Base-by-base conservation (phyloP, 805 yeast genomes). In the Candida railenensis region DNA sequence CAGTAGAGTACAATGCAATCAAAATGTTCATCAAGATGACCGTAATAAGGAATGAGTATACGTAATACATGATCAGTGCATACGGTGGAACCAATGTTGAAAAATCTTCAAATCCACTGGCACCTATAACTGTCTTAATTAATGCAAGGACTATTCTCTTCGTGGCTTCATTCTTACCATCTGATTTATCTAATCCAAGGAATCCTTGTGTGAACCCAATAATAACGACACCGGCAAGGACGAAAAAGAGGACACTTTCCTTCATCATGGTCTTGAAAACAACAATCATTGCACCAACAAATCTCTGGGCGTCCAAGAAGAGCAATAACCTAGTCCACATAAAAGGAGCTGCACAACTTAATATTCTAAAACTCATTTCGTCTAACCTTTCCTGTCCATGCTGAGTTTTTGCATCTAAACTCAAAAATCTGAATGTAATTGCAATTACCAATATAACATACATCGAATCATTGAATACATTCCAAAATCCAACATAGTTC, bases 261-360 rank as follows among this genome's bases (percentile, higher is more conserved):
- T 85, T 82, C 88, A 89, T 84, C 89, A 89, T 85, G 47, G 83
- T 84, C 57, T 87, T 87, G 42, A 87, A 69, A 3, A 89, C 92
- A 22, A 89, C 92, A 51, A 89, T 78, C 89, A 89, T 86, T 2
- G 90, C 88, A 36, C 97, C 97, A 42, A 89, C 87, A 63, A 89
- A 89, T 54, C 79, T 78, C 53, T 83, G 82, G 9, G 91, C 85
- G 60, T 89, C 97, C 55, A 89, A 74, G 64, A 76, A 89, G 33
- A 89, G 73, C 46, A 89, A 67, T 42, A 89, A 69, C 42, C 97
- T 74, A 2, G 87, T 77, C 95, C 96, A 89, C 78, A 89, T 83
- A 53, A 89, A 72, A 2, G 96, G 96, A 4, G 96, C 86, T 12
- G 87, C 90, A 57, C 90, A 77, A 0, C 96, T 83, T 41, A 89